These are phyloP conservation scores for Calendula officinalis DNA, from an alignment of 129 eudicot species.

Conservation along the genomic window DNA sequence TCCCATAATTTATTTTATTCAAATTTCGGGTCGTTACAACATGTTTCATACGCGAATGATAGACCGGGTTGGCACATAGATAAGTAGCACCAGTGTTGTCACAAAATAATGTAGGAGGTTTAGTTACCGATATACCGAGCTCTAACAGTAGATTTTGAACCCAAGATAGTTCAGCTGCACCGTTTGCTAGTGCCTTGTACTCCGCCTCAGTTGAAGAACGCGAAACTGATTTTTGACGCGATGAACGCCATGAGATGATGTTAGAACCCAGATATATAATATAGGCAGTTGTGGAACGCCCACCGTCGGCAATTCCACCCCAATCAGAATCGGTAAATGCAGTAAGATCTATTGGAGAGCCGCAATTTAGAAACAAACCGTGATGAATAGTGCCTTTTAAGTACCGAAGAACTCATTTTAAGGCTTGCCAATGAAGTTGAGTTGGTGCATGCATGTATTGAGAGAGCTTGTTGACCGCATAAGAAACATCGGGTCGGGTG, in stretches of 20 bases:
- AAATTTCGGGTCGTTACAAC: too few relatives aligned
- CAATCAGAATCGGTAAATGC: conserved; percentile 22
- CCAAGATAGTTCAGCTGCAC: conserved; percentile 14
- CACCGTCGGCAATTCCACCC: conserved; percentile 9
- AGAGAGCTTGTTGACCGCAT: conserved; percentile 13
- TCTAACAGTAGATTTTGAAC: neutral
- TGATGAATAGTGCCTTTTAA: conserved; percentile 11
- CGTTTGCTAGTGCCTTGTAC: conserved; percentile 14
- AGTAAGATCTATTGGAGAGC: neutral
- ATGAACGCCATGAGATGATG: conserved; percentile 12
- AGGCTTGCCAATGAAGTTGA: conserved; percentile 10
- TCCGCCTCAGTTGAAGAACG: too few relatives aligned
- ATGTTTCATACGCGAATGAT: neutral
- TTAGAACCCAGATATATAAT: conserved; percentile 19
- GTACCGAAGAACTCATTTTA: neutral
- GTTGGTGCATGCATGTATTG: conserved; percentile 24
- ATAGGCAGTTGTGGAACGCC: conserved; percentile 24
- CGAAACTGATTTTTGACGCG: conserved; percentile 5
- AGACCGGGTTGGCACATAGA: conserved; percentile 5
- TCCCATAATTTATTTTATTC: too few relatives aligned
- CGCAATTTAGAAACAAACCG: neutral
- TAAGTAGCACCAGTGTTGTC: conserved; percentile 6
- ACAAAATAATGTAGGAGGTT: neutral
- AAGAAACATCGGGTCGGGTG: conserved; percentile 12
- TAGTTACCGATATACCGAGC: neutral